Conservation (phyloP, 2,329 filamentous ascomycete species). For the Alternaria novae-zelandiae region DNA sequence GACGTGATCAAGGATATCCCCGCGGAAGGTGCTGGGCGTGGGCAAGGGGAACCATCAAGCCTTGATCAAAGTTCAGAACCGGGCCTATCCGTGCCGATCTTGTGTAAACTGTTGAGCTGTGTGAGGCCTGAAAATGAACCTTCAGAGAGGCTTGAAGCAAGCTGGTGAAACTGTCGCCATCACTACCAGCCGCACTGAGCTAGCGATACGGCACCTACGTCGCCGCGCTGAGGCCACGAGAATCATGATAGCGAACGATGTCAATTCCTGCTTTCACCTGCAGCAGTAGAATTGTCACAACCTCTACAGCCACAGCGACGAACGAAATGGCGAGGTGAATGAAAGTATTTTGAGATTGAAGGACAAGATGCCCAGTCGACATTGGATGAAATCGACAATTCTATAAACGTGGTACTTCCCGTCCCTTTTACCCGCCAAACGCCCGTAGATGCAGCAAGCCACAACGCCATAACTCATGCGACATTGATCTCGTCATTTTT, state of each 20-base stretch:
- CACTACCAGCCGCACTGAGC: neutral
- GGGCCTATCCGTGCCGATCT: neutral
- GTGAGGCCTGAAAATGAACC: neutral
- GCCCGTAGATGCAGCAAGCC: slow-evolving; percentile 10
- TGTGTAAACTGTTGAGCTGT: neutral
- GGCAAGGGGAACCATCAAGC: neutral
- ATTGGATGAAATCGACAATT: neutral
- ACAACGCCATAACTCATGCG: slow-evolving; percentile 4
- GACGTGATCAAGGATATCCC: neutral
- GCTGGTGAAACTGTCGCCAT: neutral
- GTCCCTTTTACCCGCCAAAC: slow-evolving; percentile 1
- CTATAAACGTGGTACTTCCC: neutral
- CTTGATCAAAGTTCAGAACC: neutral
- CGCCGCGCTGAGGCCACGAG: neutral
- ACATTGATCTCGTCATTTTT: neutral
- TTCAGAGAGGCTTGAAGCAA: neutral
- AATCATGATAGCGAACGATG: neutral
- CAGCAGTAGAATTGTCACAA: neutral
- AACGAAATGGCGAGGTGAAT: neutral
- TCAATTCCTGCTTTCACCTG: neutral
- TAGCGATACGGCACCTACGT: neutral
- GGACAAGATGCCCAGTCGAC: neutral
- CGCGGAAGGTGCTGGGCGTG: neutral
- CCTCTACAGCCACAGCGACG: neutral
- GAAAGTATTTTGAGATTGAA: neutral